Percentiles rank a stretch among this genome's conserved stretches.
Conservation (phyloP, 495 filamentous ascomycete species). For the Lichenothelia convexa region DNA sequence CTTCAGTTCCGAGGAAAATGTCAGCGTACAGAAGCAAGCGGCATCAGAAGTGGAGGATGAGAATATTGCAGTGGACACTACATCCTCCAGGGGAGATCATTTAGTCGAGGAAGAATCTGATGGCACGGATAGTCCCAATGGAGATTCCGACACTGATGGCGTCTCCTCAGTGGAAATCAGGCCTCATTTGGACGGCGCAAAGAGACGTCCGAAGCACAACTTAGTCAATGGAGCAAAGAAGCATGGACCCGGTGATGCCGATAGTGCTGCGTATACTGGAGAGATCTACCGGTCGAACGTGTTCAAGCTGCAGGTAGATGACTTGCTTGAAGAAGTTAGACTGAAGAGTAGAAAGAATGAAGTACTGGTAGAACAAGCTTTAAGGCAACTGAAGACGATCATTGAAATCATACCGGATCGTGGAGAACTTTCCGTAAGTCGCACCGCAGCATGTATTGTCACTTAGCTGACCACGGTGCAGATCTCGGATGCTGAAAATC, state of each 20-base stretch:
- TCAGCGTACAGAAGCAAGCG: no score
- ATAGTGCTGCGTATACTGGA: slow-evolving; percentile 13
- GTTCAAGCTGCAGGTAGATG: slow-evolving; percentile 78
- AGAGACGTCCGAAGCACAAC: no score
- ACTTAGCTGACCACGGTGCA: slow-evolving; percentile 11
- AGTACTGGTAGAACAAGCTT: slow-evolving; percentile 41
- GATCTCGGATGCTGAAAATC: slow-evolving; percentile 47
- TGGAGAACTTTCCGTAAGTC: slow-evolving; percentile 34
- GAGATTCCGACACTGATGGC: no score
- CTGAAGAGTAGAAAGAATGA: slow-evolving; percentile 50
- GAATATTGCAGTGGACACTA: no score
- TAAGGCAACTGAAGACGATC: slow-evolving; percentile 53
- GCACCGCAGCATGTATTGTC: not conserved
- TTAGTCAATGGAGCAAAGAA: no score
- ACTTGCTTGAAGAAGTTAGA: slow-evolving; percentile 51
- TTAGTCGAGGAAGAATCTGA: no score
- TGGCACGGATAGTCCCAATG: no score
- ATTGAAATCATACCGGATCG: slow-evolving; percentile 51
- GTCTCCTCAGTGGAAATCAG: no score
- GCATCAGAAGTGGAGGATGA: no score
- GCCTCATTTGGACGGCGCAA: no score
- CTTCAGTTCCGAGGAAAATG: no score
- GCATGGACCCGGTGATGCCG: not conserved
- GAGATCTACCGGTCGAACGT: slow-evolving; percentile 43
- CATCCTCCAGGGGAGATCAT: no score